These are phyloP conservation scores for Porphyridium purpureum DNA, from an alignment of 23 red algal species.

Conservation along the genomic window DNA sequence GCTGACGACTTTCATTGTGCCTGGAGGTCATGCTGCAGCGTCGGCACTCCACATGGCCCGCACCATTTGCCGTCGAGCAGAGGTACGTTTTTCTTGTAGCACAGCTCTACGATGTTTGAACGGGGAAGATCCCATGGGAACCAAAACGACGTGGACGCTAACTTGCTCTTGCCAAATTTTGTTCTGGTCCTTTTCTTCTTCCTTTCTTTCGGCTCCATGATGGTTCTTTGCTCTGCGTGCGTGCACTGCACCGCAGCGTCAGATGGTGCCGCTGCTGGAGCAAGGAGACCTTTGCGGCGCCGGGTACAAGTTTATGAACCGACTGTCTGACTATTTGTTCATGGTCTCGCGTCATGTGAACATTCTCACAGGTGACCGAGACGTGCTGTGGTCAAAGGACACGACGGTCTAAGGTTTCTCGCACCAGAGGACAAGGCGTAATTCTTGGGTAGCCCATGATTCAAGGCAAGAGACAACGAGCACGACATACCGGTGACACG, in stretches of 20 bases:
- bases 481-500: no score
- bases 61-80: conserved; percentile 56
- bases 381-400: neutral
- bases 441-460: no score
- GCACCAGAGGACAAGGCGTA: no score
- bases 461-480: no score
- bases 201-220: no score
- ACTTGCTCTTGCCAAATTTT: neutral
- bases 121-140: no score
- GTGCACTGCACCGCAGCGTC: neutral
- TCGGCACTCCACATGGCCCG: conserved; percentile 52
- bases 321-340: conserved; percentile 57
- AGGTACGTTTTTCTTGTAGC: no score
- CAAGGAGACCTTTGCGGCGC: conserved; percentile 11
- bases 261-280: neutral
- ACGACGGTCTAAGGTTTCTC: no score
- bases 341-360: conserved; percentile 36
- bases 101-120: neutral
- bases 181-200: no score
- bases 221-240: no score
- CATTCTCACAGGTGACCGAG: neutral
- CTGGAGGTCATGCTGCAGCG: conserved; percentile 40
- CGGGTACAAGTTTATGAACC: conserved; percentile 53
- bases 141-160: neutral
- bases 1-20: conserved; percentile 75